phyloP scores from a whole-genome alignment of 345 rosid genomes.

The Sisymbrium altissimum region DNA sequence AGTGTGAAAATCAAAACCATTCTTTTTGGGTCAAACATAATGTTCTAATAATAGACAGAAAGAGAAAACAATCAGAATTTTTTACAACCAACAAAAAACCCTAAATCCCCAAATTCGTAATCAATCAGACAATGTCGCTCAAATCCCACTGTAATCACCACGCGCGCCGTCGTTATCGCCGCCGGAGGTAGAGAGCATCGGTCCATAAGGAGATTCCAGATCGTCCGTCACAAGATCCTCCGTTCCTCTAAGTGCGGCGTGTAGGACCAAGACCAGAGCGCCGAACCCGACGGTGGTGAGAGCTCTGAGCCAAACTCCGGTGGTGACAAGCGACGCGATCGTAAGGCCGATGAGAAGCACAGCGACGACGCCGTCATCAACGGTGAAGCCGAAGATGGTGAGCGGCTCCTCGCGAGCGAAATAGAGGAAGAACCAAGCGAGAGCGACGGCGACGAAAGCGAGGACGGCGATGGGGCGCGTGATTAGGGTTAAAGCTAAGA shows the following conservation, averaged over 20 bases:
- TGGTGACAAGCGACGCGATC: constrained; percentile 36
- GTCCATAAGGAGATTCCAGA: constrained; percentile 52
- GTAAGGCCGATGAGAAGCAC: constrained; percentile 39
- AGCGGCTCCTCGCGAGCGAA: constrained; percentile 62
- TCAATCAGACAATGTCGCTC: constrained; percentile 7
- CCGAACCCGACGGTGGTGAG: constrained; percentile 39
- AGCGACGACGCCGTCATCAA: constrained; percentile 46
- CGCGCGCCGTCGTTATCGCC: constrained; percentile 38
- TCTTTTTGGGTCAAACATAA: no score
- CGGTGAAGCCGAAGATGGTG: constrained; percentile 32
- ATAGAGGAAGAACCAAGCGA: constrained; percentile 67
- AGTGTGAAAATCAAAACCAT: no score
- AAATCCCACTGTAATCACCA: constrained; percentile 45
- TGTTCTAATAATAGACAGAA: no score
- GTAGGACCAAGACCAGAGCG: constrained; percentile 40
- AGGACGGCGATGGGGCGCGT: constrained; percentile 55
- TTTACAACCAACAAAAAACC: constrained; percentile 3
- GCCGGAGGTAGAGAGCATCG: constrained; percentile 46
- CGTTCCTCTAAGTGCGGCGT: constrained; percentile 54
- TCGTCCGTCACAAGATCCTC: constrained; percentile 68
- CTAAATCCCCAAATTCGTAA: constrained; percentile 7
- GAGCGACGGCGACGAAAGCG: constrained; percentile 41
- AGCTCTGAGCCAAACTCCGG: constrained; percentile 54
- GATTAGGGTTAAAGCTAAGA: constrained; percentile 48
- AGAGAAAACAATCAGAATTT: no score